Percentiles rank a stretch among this genome's conserved stretches.
Evolutionary conservation across 2,329 filamentous ascomycete genomes (phyloP).

Genomic region (Ophiostoma angusticollis): DNA sequence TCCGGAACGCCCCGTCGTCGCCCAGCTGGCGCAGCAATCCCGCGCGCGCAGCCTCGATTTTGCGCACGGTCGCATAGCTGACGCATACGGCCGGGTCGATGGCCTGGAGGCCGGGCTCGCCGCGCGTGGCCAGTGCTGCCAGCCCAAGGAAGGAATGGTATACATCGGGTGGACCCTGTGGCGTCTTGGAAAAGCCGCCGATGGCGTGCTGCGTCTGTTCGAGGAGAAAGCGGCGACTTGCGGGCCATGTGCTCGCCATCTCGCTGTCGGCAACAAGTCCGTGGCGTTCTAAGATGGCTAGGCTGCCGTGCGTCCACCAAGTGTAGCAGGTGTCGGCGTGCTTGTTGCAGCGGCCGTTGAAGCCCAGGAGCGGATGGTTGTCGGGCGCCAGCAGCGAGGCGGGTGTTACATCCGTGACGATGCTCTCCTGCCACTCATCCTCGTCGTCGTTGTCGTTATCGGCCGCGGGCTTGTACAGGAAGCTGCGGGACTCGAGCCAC

Average conservation of each 20-base stretch:
- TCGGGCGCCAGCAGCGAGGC: slow-evolving; percentile 7
- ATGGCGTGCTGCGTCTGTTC: slow-evolving; percentile 78
- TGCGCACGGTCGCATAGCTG: slow-evolving; percentile 43
- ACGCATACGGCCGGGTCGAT: slow-evolving; percentile 70
- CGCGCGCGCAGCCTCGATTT: slow-evolving; percentile 34
- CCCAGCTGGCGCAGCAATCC: slow-evolving; percentile 19
- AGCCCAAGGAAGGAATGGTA: slow-evolving; percentile 86
- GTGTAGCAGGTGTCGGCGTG: slow-evolving; percentile 88
- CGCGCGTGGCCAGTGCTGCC: slow-evolving; percentile 61
- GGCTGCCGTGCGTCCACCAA: slow-evolving; percentile 73
- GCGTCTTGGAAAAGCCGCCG: slow-evolving; percentile 66
- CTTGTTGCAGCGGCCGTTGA: slow-evolving; percentile 88
- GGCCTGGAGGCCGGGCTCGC: slow-evolving; percentile 53
- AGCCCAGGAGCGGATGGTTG: slow-evolving; percentile 40
- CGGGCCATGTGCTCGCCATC: slow-evolving; percentile 39
- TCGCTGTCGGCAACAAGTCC: slow-evolving; percentile 33
- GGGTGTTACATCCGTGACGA: slow-evolving; percentile 10
- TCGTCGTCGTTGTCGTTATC: slow-evolving; percentile 31
- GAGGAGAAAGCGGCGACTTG: slow-evolving; percentile 66
- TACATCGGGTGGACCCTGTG: slow-evolving; percentile 58
- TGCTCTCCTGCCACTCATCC: slow-evolving; percentile 22
- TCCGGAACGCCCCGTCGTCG: neutral
- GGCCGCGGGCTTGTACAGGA: slow-evolving; percentile 37
- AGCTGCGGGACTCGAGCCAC: slow-evolving; percentile 49
- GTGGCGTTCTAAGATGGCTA: slow-evolving; percentile 23